Evolutionary conservation across 176 grass and related monocot species (phyloP), one percentile per base, ranked within the genome.

Genomic region (Urochloa ruziziensis): DNA sequence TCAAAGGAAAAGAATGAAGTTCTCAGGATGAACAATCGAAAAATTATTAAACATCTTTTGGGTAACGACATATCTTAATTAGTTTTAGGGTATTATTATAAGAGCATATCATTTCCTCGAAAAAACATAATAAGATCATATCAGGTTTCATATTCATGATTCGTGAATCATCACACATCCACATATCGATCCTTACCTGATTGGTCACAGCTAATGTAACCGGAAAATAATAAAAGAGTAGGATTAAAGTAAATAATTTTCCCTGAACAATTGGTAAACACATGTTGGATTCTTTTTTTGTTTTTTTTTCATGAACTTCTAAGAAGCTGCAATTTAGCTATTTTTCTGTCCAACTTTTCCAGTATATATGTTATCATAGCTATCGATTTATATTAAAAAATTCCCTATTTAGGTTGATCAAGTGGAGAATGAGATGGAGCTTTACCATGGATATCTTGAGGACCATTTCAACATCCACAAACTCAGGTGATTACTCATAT

Each of bases 391-490:
- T 36, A 30, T 37, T 47, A 10, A 39, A 49, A 70, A 67, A 67
- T 67, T 3, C 25, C 25, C 28, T 72, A 14, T 48, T 67, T 25
- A 85, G 23, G 62, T 64, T 70, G 25, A 70, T 70, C 77, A 35
- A 52, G 9, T 63, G 47, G 48, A 51, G 70, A 21, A 76, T 87
- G 70, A 75, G 29, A 89, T 89, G 88, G 88, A 89, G 83, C 83
- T 89, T 62, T 89, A 89, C 70, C 83, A 62, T 16, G 88, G 63
- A 70, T 85, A 85, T 67, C 77, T 89, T 28, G 70, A 85, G 62
- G 83, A 82, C 34, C 88, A 85, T 62, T 89, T 89, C 78, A 70
- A 75, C 62, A 85, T 85, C 70, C 70, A 81, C 77, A 82, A 64
- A 74, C 62, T 77, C 48, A 85, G 88, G 88, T 89, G 28, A 75